These are phyloP conservation scores for Theileria equi DNA, from an alignment of 169 alveolate genomes.

Conservation along the genomic window DNA sequence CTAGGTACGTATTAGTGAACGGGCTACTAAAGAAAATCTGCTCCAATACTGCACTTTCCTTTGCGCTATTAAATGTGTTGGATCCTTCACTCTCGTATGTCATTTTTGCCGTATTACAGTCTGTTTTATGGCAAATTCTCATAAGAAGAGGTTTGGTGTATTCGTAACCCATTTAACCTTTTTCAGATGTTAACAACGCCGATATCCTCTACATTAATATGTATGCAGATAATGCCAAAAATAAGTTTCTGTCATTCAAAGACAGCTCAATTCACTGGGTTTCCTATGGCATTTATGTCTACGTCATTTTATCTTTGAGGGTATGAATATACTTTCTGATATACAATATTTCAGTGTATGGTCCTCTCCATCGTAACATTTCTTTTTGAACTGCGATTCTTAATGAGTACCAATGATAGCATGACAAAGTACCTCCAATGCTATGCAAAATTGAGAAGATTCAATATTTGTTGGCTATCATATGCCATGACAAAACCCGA, in stretches of 20 bases:
- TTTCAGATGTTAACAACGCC: slow-evolving; percentile 3
- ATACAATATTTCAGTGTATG: slow-evolving; percentile 15
- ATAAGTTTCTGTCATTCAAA: slow-evolving; percentile 19
- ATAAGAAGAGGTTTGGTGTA: slow-evolving; percentile 38
- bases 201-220: slow-evolving; percentile 17
- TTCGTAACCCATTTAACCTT: background rate
- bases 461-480: slow-evolving; percentile 57
- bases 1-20: slow-evolving; percentile 51
- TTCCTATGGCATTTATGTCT: slow-evolving; percentile 48
- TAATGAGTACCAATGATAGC: slow-evolving; percentile 56
- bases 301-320: slow-evolving; percentile 48
- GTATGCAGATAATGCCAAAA: background rate
- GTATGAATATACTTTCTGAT: background rate
- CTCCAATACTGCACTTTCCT: slow-evolving; percentile 64
- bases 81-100: slow-evolving; percentile 72
- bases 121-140: slow-evolving; percentile 68
- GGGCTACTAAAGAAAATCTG: slow-evolving; percentile 40
- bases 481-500: slow-evolving; percentile 41
- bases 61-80: slow-evolving; percentile 69
- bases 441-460: slow-evolving; percentile 44
- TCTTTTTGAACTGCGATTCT: slow-evolving; percentile 46
- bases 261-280: slow-evolving; percentile 42
- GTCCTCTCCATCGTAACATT: slow-evolving; percentile 44
- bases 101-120: slow-evolving; percentile 69
- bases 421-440: slow-evolving; percentile 52